A percentile compares a stretch with the other conserved stretches of the same genome.
phyloP scores from a whole-genome alignment of 495 filamentous ascomycete genomes.

The Darksidea phi region DNA sequence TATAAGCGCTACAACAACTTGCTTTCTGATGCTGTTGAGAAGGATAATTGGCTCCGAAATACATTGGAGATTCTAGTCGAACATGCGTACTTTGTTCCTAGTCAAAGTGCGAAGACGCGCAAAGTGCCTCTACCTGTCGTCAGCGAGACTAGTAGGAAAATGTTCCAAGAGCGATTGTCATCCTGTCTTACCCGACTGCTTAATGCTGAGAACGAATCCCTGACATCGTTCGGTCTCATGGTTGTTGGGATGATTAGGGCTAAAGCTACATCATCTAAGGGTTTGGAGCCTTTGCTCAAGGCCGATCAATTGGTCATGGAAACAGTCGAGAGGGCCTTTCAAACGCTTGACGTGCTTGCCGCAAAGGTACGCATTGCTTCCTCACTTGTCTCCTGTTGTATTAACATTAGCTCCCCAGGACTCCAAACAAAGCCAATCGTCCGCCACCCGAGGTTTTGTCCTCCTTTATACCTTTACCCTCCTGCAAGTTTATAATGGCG shows the following conservation, averaged over 20 bases:
- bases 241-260: constrained; percentile 55
- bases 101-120: constrained; percentile 34
- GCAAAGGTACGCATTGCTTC: constrained; percentile 31
- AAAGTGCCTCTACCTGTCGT: constrained; percentile 47
- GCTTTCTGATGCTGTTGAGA: background rate
- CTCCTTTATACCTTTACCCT: constrained; percentile 83
- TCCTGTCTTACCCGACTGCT: constrained; percentile 69
- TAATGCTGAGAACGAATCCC: constrained; percentile 30
- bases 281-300: constrained; percentile 38
- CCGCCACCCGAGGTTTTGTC: constrained; percentile 60
- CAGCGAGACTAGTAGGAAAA: constrained; percentile 61
- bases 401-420: background rate
- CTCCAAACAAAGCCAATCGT: constrained; percentile 33
- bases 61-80: constrained; percentile 35
- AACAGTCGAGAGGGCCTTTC: constrained; percentile 66
- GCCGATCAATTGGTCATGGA: constrained; percentile 63
- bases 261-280: constrained; percentile 44
- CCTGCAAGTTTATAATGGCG: constrained; percentile 84
- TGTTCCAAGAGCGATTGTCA: constrained; percentile 67
- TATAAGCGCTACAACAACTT: constrained; percentile 30
- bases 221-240: constrained; percentile 44
- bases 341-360: constrained; percentile 49
- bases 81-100: constrained; percentile 48
- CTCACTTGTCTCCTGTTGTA: background rate
- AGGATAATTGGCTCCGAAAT: constrained; percentile 42